These are phyloP conservation scores for Podospora bellae-mahoneyi DNA, from an alignment of 495 filamentous ascomycete species.

Conservation along the genomic window DNA sequence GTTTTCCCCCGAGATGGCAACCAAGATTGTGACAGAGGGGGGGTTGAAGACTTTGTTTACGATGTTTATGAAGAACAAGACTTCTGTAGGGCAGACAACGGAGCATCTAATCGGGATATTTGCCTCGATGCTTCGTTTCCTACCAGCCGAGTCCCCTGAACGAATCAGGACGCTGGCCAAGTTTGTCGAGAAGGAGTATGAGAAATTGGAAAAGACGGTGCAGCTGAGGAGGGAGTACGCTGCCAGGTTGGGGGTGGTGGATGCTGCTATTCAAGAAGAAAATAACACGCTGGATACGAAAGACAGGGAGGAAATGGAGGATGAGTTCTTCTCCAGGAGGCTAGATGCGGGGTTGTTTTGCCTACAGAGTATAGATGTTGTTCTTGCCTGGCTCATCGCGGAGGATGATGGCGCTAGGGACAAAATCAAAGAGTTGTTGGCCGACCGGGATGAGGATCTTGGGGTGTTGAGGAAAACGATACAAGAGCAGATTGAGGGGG, in stretches of 20 bases:
- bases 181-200: constrained; percentile 92
- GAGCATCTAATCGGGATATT: constrained; percentile 92
- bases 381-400: constrained; percentile 87
- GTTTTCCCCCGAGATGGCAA: constrained; percentile 61
- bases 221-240: constrained; percentile 69
- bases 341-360: constrained; percentile 85
- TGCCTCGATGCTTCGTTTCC: constrained; percentile 70
- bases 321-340: constrained; percentile 76
- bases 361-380: constrained; percentile 80
- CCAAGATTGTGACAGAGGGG: constrained; percentile 73
- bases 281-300: constrained; percentile 49
- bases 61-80: constrained; percentile 87
- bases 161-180: constrained; percentile 86
- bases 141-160: constrained; percentile 75
- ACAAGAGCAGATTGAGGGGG: constrained; percentile 61
- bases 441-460: constrained; percentile 64
- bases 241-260: constrained; percentile 59
- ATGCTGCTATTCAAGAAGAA: constrained; percentile 62
- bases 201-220: constrained; percentile 70
- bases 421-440: constrained; percentile 61
- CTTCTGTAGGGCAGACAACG: constrained; percentile 52
- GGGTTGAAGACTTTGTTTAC: constrained; percentile 83
- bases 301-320: constrained; percentile 54
- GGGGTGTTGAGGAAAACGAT: constrained; percentile 63
- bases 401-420: constrained; percentile 79